phyloP scores from a whole-genome alignment of 805 yeast genomes.

The Schizosaccharomyces octosporus region DNA sequence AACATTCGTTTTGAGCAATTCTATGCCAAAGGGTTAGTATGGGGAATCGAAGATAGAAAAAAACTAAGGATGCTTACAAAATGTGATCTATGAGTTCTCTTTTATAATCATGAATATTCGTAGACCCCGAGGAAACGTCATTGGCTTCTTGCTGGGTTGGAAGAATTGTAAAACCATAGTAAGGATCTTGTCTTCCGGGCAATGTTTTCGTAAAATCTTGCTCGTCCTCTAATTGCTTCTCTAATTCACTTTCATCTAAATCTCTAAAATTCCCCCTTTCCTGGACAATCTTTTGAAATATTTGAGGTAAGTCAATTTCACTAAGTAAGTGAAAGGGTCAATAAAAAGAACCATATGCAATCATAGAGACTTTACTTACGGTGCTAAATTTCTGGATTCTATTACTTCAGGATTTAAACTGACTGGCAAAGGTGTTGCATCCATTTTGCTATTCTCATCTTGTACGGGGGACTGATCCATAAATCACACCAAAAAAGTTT shows the following conservation, averaged over 20 bases:
- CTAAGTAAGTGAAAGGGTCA: background rate
- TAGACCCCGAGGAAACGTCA: background rate
- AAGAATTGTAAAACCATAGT: background rate
- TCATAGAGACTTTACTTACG: background rate
- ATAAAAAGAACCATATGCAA: background rate
- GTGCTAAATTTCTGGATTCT: background rate
- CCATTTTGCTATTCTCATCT: background rate
- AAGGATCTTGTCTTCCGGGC: background rate
- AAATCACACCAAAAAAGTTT: too few relatives aligned
- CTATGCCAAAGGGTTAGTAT: background rate
- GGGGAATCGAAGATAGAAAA: background rate
- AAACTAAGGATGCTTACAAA: background rate
- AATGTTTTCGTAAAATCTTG: background rate
- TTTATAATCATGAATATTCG: background rate
- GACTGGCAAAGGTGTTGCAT: background rate
- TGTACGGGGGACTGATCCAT: background rate
- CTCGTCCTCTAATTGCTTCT: background rate
- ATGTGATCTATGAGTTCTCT: background rate
- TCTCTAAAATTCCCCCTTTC: background rate
- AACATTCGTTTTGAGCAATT: slow-evolving; percentile 1
- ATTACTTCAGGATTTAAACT: background rate
- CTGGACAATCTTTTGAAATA: background rate
- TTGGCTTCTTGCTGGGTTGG: background rate
- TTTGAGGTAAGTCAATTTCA: background rate
- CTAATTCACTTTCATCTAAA: background rate